Percentiles rank a stretch among this genome's conserved stretches.
phyloP scores from a whole-genome alignment of 2,329 filamentous ascomycete species.

The Spiromastix sp. region DNA sequence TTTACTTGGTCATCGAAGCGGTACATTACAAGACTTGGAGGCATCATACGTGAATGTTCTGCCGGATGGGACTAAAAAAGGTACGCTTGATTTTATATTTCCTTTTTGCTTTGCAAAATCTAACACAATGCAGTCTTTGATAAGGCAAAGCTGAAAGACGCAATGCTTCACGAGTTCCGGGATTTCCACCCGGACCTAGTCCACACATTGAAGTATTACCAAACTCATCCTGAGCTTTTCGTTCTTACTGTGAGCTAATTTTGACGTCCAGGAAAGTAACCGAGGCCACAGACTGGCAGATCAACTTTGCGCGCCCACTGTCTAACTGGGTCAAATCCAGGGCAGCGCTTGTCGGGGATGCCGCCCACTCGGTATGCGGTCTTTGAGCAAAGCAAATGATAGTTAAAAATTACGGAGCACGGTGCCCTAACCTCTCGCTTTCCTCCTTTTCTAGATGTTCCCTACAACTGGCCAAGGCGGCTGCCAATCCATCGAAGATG shows the following conservation, averaged over 20 bases:
- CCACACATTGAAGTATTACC: neutral
- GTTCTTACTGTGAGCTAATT: too few relatives aligned
- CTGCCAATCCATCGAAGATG: constrained; percentile 3
- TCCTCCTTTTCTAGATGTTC: constrained; percentile 1
- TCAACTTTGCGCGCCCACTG: neutral
- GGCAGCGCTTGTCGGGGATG: constrained; percentile 1
- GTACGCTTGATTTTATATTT: too few relatives aligned
- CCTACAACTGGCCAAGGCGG: constrained; percentile 3
- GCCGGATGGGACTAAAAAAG: neutral
- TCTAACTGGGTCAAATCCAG: constrained; percentile 2
- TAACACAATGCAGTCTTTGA: neutral
- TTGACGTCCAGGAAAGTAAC: constrained; percentile 3
- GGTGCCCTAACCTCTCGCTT: too few relatives aligned
- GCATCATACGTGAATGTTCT: neutral
- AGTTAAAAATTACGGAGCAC: too few relatives aligned
- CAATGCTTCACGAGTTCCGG: neutral
- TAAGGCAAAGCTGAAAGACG: neutral
- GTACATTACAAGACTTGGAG: constrained; percentile 4
- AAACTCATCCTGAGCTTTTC: too few relatives aligned
- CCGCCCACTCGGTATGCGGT: constrained; percentile 1
- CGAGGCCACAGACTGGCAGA: neutral
- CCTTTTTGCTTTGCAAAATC: too few relatives aligned
- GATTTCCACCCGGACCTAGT: neutral
- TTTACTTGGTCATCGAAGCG: neutral
- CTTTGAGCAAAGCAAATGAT: too few relatives aligned